These are phyloP conservation scores for Lathyrus oleraceus DNA, from an alignment of 306 rosid species.

Conservation along the genomic window DNA sequence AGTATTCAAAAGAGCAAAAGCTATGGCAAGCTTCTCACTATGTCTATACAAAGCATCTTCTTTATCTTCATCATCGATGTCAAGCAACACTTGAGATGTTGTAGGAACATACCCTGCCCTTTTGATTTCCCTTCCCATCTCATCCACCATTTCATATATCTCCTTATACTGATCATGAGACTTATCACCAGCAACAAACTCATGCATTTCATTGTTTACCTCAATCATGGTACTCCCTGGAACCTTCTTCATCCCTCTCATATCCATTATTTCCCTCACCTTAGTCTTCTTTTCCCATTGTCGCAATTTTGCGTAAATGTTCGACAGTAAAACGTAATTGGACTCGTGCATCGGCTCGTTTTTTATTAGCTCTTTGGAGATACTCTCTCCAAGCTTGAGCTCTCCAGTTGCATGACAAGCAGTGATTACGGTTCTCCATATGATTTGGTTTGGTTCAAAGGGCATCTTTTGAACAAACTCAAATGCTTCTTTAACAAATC, in stretches of 20 bases:
- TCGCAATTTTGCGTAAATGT: constrained; percentile 76
- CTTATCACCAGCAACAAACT: constrained; percentile 90
- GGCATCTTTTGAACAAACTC: constrained; percentile 70
- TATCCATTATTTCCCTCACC: constrained; percentile 79
- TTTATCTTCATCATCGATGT: constrained; percentile 87
- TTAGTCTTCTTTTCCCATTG: constrained; percentile 82
- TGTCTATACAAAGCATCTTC: constrained; percentile 75
- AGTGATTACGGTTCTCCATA: constrained; percentile 68
- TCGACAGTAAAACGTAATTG: constrained; percentile 78
- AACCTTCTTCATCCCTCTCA: constrained; percentile 73
- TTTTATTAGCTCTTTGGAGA: constrained; percentile 60
- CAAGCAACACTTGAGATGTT: constrained; percentile 80
- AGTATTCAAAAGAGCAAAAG: constrained; percentile 75
- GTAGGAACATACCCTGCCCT: constrained; percentile 75
- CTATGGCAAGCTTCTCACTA: constrained; percentile 93
- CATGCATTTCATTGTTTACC: constrained; percentile 60
- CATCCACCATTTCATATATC: constrained; percentile 82
- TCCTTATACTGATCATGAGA: constrained; percentile 63
- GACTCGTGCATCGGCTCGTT: constrained; percentile 71
- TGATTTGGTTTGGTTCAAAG: constrained; percentile 67
- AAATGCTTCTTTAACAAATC: constrained; percentile 72
- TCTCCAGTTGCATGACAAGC: constrained; percentile 77
- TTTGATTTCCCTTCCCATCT: constrained; percentile 83
- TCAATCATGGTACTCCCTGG: constrained; percentile 97
- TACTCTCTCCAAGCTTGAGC: constrained; percentile 71